phyloP scores from a whole-genome alignment of 352 stramenopile genomes.

The Hyaloperonospora arabidopsidis region DNA sequence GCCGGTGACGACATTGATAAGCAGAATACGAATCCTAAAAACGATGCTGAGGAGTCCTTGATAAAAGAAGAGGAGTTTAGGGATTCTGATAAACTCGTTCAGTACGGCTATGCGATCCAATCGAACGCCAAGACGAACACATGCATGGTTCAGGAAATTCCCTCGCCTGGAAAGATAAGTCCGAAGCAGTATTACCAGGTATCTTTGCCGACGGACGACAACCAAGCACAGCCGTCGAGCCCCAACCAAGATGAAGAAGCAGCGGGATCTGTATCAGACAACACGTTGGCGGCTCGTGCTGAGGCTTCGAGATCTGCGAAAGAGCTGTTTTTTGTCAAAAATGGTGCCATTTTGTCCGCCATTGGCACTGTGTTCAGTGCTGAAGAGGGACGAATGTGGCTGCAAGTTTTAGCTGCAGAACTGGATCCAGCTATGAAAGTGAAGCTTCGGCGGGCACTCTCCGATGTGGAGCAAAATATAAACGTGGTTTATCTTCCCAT shows the following conservation, averaged over 20 bases:
- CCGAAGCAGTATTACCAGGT: constrained; percentile 57
- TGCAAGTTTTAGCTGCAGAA: constrained; percentile 51
- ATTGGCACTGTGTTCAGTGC: constrained; percentile 49
- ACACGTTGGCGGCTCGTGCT: constrained; percentile 26
- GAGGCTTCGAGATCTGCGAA: constrained; percentile 37
- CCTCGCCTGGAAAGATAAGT: constrained; percentile 43
- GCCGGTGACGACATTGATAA: constrained; percentile 10
- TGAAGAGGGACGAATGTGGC: constrained; percentile 45
- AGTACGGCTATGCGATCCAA: constrained; percentile 66
- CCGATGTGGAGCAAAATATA: constrained; percentile 36
- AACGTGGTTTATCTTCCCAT: constrained; percentile 56
- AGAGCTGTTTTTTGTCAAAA: constrained; percentile 46
- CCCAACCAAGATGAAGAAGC: constrained; percentile 19
- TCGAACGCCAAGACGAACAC: constrained; percentile 71
- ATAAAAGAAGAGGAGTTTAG: constrained; percentile 30
- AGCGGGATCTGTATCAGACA: constrained; percentile 6
- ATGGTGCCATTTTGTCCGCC: constrained; percentile 39
- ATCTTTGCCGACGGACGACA: constrained; percentile 9
- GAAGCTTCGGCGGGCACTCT: constrained; percentile 25
- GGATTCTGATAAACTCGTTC: constrained; percentile 14
- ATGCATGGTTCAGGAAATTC: constrained; percentile 70
- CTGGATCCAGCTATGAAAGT: constrained; percentile 42
- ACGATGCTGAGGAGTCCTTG: constrained; percentile 35
- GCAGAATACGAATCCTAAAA: constrained; percentile 12
- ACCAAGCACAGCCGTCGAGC: constrained; percentile 4